Conservation (phyloP, 805 yeast genomes). For the Myxozyma geophila region DNA sequence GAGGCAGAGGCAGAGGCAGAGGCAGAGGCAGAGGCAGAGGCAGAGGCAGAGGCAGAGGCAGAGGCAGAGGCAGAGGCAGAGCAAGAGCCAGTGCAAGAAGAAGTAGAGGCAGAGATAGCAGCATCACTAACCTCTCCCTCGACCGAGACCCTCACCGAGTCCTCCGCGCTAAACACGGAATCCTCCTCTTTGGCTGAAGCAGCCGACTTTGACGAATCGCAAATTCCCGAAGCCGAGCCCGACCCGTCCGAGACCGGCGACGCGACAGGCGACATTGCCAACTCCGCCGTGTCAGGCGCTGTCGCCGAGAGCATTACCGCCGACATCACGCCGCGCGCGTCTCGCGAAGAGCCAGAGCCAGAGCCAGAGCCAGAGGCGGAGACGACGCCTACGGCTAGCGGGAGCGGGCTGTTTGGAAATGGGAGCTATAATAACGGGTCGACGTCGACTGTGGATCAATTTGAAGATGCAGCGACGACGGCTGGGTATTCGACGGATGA, state of each 20-base stretch:
- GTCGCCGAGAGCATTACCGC: constrained; percentile 1
- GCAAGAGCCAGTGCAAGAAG: too few species aligned
- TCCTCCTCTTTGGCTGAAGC: too few species aligned
- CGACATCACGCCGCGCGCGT: constrained; percentile 12
- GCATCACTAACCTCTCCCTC: too few species aligned
- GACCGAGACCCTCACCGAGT: too few species aligned
- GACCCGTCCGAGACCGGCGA: constrained; percentile 1
- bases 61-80: too few species aligned
- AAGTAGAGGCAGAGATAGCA: too few species aligned
- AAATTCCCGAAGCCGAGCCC: not conserved
- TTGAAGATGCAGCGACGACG: constrained; percentile 24
- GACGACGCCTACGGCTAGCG: too few species aligned
- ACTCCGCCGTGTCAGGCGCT: constrained; percentile 8
- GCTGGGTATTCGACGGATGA: constrained; percentile 8
- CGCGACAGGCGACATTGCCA: constrained; percentile 14
- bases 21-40: too few species aligned
- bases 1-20: too few species aligned
- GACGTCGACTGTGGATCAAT: constrained; percentile 14
- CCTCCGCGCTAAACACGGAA: too few species aligned
- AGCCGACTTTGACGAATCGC: not conserved
- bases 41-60: not conserved
- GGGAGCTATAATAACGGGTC: constrained; percentile 1
- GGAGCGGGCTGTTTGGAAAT: not conserved
- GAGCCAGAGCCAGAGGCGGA: too few species aligned
- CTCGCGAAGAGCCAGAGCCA: not conserved